A percentile compares a stretch with the other conserved stretches of the same genome.
Conservation (phyloP, 306 rosid species). For the Cicer judaicum region DNA sequence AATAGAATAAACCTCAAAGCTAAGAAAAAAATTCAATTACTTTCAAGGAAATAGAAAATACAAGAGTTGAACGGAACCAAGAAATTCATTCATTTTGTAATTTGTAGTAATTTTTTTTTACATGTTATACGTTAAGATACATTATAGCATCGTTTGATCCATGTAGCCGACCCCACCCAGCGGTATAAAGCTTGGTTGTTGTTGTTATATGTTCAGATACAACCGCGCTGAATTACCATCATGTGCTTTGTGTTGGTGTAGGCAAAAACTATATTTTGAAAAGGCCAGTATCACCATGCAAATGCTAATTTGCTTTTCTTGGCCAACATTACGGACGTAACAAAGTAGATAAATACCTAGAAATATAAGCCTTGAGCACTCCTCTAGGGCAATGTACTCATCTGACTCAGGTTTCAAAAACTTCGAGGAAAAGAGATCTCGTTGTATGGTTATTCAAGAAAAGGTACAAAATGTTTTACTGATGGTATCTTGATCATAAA, state of each 20-base stretch:
- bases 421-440: not conserved
- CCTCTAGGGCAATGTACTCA: conserved; percentile 9
- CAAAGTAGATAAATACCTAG: conserved; percentile 12
- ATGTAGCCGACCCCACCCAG: too few species aligned
- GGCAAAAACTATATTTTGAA: conserved; percentile 9
- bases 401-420: not conserved
- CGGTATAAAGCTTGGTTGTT: too few species aligned
- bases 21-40: conserved; percentile 6
- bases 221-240: not conserved
- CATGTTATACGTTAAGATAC: conserved; percentile 26
- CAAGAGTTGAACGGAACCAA: conserved; percentile 22
- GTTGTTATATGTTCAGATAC: conserved; percentile 22
- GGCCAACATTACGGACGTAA: conserved; percentile 25
- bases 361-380: conserved; percentile 2
- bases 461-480: not conserved
- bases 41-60: not conserved
- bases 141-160: not conserved
- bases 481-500: not conserved
- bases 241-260: not conserved
- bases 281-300: not conserved
- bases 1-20: not conserved
- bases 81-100: not conserved
- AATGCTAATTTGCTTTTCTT: not conserved
- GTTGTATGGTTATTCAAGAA: not conserved
- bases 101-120: conserved; percentile 15